Base-by-base conservation (phyloP, 2,329 filamentous ascomycete genomes). In the Fusarium camptoceras region DNA sequence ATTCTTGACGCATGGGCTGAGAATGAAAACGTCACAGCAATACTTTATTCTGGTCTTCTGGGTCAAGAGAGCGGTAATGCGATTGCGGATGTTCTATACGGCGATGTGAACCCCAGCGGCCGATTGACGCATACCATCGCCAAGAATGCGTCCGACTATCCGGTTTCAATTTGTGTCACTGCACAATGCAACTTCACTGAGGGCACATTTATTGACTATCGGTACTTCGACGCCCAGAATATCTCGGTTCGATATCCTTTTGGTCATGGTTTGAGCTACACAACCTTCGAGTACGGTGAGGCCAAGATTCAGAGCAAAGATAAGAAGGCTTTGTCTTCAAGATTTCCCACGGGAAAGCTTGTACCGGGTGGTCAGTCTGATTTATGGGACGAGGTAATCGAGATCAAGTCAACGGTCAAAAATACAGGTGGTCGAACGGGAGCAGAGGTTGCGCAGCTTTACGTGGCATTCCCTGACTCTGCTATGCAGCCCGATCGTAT, bases 31-130 rank as follows among this genome's bases (percentile, higher is more conserved):
- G 88, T 92, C 64, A 90, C 89, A 68, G 86, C 88, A 18, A 86
- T 92, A 7, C 77, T 92, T 20, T 84, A 90, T 49, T 89, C 90
- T n/a, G 89, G 92, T 75, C 84, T 92, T 3, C 90, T 90, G 0
- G 90, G 90, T n/a, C 89, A 92, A 74, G 89, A 92, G 48, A 37
- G 30, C 11, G 48, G 48, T 5, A 50, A 50, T 25, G 28, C 48
- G 2, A 50, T 50, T 24, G 16, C 30, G 11, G 48, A 50, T 50
- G 31, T 50, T 37, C 22, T 50, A 2, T 50, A 50, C 31, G 48
- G 48, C 5, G 48, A 50, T 5, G 48, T 50, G 11, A 50, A 27
- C 22, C 48, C 48, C 11, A 50, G 48, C 8, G 48, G 16, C 22
- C 25, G 25, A 10, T 25, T 50, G 3, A 50, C 30, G 10, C 30